Conservation (phyloP, 2,329 filamentous ascomycete species). For the Paracoccidioides brasiliensis region DNA sequence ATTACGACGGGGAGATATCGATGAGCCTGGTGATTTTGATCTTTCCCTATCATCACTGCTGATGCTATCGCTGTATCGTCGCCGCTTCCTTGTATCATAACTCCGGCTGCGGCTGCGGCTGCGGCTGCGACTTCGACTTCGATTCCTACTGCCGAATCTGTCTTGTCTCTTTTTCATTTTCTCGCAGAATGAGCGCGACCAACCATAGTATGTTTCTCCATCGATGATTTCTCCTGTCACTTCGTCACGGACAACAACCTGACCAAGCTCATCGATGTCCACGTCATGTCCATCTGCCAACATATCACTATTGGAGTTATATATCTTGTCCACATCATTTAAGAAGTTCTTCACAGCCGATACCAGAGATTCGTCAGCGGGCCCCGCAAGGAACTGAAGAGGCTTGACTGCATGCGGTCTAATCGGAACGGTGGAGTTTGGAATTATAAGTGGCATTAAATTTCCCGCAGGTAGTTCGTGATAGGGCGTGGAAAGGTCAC, state of each 20-base stretch:
- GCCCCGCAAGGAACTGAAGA: conserved; percentile 55
- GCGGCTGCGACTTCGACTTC: conserved; percentile 31
- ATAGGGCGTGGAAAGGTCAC: conserved; percentile 59
- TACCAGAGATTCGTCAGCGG: conserved; percentile 52
- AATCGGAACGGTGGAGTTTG: conserved; percentile 63
- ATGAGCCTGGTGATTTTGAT: conserved; percentile 20
- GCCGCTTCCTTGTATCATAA: conserved; percentile 30
- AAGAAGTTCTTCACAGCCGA: conserved; percentile 59
- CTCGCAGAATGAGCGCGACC: conserved; percentile 68
- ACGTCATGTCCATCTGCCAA: conserved; percentile 37
- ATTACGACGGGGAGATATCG: conserved; percentile 15
- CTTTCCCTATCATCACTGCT: conserved; percentile 20
- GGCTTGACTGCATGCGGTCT: conserved; percentile 57
- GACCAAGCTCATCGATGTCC: conserved; percentile 66
- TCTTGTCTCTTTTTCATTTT: conserved; percentile 49
- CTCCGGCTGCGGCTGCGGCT: conserved; percentile 26
- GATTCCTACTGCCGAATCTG: conserved; percentile 23
- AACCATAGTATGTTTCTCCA: conserved; percentile 74
- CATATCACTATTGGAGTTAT: conserved; percentile 39
- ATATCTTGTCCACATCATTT: conserved; percentile 56
- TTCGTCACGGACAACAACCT: conserved; percentile 52
- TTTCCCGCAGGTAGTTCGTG: conserved; percentile 74
- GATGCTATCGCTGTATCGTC: conserved; percentile 28
- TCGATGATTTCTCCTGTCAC: conserved; percentile 51
- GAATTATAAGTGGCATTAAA: conserved; percentile 64